These are phyloP conservation scores for Cystobasidiaceae sp. DNA, from an alignment of 1,284 basidiomycete species.

Conservation along the genomic window DNA sequence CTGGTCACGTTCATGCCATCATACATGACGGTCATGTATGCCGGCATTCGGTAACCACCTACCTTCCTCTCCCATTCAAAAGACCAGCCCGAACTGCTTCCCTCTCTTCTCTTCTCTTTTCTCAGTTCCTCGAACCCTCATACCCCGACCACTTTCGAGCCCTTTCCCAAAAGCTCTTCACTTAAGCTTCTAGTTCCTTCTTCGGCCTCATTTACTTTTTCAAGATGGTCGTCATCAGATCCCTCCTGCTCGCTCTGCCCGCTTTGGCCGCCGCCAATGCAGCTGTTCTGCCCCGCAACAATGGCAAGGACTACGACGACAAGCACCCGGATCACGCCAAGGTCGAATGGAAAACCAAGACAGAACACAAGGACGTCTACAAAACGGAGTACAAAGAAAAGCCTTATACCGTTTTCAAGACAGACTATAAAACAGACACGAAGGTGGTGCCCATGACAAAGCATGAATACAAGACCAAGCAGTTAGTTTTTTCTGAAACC, in stretches of 20 bases:
- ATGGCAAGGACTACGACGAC: neutral
- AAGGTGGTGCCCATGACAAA: too few species aligned
- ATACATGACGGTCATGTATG: too few species aligned
- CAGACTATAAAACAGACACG: too few species aligned
- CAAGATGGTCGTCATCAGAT: conserved; percentile 5
- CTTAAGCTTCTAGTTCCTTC: neutral
- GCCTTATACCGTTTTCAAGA: too few species aligned
- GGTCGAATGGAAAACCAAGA: neutral
- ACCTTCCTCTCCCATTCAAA: too few species aligned
- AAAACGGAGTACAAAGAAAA: neutral
- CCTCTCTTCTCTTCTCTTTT: too few species aligned
- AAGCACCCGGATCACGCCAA: neutral
- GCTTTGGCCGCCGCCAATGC: neutral
- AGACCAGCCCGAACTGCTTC: too few species aligned
- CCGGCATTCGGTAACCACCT: too few species aligned
- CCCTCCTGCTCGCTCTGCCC: conserved; percentile 5
- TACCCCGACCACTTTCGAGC: neutral
- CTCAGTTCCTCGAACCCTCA: neutral
- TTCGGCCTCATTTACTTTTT: neutral
- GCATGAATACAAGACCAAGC: too few species aligned
- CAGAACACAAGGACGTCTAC: neutral
- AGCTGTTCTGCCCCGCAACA: neutral
- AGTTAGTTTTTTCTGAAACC: too few species aligned
- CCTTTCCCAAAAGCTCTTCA: neutral
- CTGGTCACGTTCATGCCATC: too few species aligned